Evolutionary conservation across 495 filamentous ascomycete genomes (phyloP), one percentile per base, ranked within the genome.

Genomic region (Hyaloscypha bicolor): DNA sequence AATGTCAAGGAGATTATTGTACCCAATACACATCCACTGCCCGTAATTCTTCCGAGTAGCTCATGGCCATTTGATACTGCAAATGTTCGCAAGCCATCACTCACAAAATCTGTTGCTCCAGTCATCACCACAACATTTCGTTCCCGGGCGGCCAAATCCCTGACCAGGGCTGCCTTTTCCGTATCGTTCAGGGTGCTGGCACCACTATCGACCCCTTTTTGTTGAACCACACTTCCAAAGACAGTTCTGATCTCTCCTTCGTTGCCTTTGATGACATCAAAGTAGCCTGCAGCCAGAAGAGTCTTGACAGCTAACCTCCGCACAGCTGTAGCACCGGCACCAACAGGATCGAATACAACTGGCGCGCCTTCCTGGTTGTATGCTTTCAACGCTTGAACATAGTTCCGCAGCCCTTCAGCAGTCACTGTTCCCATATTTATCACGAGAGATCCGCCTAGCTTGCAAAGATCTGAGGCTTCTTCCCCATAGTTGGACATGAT

Each of bases 361-460:
- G 92, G 91, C 35, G 88, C 87, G 2, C 89, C 88, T 29, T 78
- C 83, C 14, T 76, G 77, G 72, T 97, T 97, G 80, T 97, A 96
- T 8, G 92, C 93, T 55, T 77, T 80, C n/a, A 87, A 67, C 0
- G 81, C 78, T 67, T 82, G 78, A 11, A 78, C 52, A 73, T 94
- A 93, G 72, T 91, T 91, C 8, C 79, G 66, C 9, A 93, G 74
- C 58, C 87, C 88, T 6, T 91, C 89, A 3, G 90, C 86, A 9
- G 87, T 91, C 32, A 94, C 84, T 2, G 92, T 96, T 25, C 95
- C 95, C 93, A 97, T 97, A 76, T 99, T 99, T 71, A 99, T 87
- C 16, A 99, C 90, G 12, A 97, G 80, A 3, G 91, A 83, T 6
- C 83, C 84, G 1, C 82, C 83, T 8, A 94, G 80, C 31, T 80